Base-by-base conservation (phyloP, 2,329 filamentous ascomycete species). In the Neonectria faginata region DNA sequence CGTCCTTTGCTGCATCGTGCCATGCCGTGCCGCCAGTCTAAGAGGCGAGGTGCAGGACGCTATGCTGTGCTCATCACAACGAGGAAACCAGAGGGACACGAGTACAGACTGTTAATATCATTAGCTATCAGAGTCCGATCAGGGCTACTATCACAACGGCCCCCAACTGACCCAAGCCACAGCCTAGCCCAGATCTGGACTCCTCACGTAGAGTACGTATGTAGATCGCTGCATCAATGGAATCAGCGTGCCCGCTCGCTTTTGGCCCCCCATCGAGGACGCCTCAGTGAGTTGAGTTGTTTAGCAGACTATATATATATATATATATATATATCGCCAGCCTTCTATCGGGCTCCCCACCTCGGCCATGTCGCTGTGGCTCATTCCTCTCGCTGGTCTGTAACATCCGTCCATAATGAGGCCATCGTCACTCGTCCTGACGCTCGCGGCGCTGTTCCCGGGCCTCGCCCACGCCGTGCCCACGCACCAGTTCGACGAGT, bases 401-500 rank as follows among this genome's bases (percentile, higher is more conserved):
- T 11, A 11, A 31, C 10, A 18, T n/a, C 45, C 18, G 22, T 22
- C 27, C n/a, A 33, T 5, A 20, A 56, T 56, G 53, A 31, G n/a
- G 18, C 11, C 5, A 10, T 22, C 20, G 25, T 41, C 20, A 7
- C 18, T 44, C 10, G 16, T 18, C 12, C 12, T 56, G 25, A 7
- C 33, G 3, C 11, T 14, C 11, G 41, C 27, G 27, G 42, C 53
- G 16, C 25, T 56, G 25, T 14, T 33, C 29, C 6, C n/a, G 41
- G 29, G 25, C 18, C 16, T 33, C 2, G 53, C 25, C 5, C 39
- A 31, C 5, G 41, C 18, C 53, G 20, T 29, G 7, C 41, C 53
- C 9, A 56, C 53, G 6, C 53, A 44, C 39, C 41, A 56, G 11
- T 56, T 56, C 20, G 36, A 71, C 1, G 47, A 63, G 8, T 71